A percentile compares a stretch with the other conserved stretches of the same genome.
Conservation (phyloP, 176 grass and related monocot genomes). For the Secale cereale region DNA sequence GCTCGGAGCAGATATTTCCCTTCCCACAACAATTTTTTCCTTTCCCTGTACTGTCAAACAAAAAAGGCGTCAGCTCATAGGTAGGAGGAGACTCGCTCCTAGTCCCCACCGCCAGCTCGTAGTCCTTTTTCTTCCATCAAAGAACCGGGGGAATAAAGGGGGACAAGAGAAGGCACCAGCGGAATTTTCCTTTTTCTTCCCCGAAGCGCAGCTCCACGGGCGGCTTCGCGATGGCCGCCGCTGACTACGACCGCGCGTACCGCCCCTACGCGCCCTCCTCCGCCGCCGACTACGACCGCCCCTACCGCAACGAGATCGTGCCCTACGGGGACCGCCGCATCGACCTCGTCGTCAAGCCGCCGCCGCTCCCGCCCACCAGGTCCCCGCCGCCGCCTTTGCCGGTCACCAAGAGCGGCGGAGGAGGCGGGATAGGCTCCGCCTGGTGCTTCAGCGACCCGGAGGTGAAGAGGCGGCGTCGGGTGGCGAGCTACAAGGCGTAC, state of each 20-base stretch:
- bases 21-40: not conserved
- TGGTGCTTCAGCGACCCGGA: constrained; percentile 97
- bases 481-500: constrained; percentile 98
- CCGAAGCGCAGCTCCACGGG: not conserved
- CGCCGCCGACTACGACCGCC: constrained; percentile 36
- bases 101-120: not conserved
- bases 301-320: constrained; percentile 46
- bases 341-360: constrained; percentile 42
- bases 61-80: not conserved
- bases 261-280: constrained; percentile 32
- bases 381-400: constrained; percentile 38
- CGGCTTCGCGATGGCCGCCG: constrained; percentile 53
- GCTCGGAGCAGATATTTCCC: too few relatives aligned
- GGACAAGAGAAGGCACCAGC: constrained; percentile 10
- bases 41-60: not conserved
- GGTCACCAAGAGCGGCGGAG: constrained; percentile 19
- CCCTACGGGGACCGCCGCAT: constrained; percentile 53
- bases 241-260: constrained; percentile 57
- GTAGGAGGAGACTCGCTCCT: not conserved
- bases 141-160: not conserved
- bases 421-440: constrained; percentile 20
- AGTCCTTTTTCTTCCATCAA: not conserved
- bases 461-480: constrained; percentile 75
- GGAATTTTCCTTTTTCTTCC: constrained; percentile 21
- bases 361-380: constrained; percentile 31